These are phyloP conservation scores for Zhuliangozyma parablackwelliae DNA, from an alignment of 1,139 yeast species.

Conservation along the genomic window DNA sequence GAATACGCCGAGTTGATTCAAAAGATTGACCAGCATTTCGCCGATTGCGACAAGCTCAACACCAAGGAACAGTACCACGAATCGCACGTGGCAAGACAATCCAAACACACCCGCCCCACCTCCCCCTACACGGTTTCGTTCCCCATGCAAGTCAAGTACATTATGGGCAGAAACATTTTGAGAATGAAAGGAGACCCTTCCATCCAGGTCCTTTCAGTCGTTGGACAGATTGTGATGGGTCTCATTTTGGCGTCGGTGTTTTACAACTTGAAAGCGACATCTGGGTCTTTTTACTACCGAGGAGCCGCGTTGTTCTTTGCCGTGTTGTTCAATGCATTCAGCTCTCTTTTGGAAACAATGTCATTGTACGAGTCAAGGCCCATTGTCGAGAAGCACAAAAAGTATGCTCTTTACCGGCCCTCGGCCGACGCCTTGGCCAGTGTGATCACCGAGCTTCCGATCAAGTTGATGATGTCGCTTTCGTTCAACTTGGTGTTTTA, in stretches of 20 bases:
- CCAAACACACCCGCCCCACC: constrained; percentile 46
- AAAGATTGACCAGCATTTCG: constrained; percentile 16
- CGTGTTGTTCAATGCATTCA: constrained; percentile 51
- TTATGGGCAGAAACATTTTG: constrained; percentile 58
- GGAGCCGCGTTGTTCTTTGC: constrained; percentile 57
- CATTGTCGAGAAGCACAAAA: constrained; percentile 57
- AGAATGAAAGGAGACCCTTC: constrained; percentile 66
- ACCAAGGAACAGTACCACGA: constrained; percentile 29
- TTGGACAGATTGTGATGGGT: constrained; percentile 71
- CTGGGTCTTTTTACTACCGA: constrained; percentile 53
- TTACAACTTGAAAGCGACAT: constrained; percentile 43
- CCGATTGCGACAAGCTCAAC: constrained; percentile 12
- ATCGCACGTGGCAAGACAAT: constrained; percentile 56
- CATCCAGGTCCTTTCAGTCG: constrained; percentile 52
- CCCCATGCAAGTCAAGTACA: constrained; percentile 58
- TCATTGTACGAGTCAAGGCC: constrained; percentile 54
- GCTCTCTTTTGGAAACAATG: constrained; percentile 56
- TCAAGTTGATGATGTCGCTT: constrained; percentile 43
- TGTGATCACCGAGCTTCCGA: constrained; percentile 55
- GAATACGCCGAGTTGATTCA: constrained; percentile 13
- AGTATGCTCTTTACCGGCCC: constrained; percentile 60
- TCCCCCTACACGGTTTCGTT: constrained; percentile 68
- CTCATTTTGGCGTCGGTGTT: constrained; percentile 68
- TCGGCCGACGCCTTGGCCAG: constrained; percentile 65
- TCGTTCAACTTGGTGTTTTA: constrained; percentile 47